Conservation (phyloP, 371 early-diverging fungal genomes). For the Zychaea mexicana region DNA sequence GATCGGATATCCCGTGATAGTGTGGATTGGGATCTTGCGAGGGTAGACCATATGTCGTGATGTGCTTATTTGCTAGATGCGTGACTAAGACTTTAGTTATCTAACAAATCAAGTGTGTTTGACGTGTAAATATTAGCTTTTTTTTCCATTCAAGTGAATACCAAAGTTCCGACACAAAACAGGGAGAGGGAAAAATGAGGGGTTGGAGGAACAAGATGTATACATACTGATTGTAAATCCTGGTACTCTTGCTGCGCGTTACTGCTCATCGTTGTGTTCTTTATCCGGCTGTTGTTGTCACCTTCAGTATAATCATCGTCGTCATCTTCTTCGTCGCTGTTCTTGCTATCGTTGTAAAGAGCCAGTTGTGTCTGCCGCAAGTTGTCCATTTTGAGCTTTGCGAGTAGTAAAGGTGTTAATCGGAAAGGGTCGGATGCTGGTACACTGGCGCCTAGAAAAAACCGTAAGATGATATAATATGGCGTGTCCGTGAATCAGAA, state of each 20-base stretch:
- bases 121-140: no score
- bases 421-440: constrained; percentile 53
- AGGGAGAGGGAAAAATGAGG: background rate
- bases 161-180: background rate
- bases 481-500: no score
- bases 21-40: constrained; percentile 12
- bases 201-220: background rate
- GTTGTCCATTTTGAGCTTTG: constrained; percentile 49
- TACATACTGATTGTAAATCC: constrained; percentile 38
- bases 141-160: no score
- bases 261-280: background rate
- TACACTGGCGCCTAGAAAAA: constrained; percentile 37
- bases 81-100: constrained; percentile 46
- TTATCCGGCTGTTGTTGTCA: background rate
- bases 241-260: constrained; percentile 36
- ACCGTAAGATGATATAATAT: constrained; percentile 5
- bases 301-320: background rate
- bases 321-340: background rate
- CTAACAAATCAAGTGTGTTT: constrained; percentile 11
- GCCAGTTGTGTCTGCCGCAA: constrained; percentile 29
- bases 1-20: constrained; percentile 36
- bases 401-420: constrained; percentile 45
- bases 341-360: background rate
- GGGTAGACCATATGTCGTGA: constrained; percentile 29
- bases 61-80: constrained; percentile 45